A percentile compares a stretch with the other conserved stretches of the same genome.
phyloP scores from a whole-genome alignment of 2,329 filamentous ascomycete species.

The Coniochaeta prunicola region DNA sequence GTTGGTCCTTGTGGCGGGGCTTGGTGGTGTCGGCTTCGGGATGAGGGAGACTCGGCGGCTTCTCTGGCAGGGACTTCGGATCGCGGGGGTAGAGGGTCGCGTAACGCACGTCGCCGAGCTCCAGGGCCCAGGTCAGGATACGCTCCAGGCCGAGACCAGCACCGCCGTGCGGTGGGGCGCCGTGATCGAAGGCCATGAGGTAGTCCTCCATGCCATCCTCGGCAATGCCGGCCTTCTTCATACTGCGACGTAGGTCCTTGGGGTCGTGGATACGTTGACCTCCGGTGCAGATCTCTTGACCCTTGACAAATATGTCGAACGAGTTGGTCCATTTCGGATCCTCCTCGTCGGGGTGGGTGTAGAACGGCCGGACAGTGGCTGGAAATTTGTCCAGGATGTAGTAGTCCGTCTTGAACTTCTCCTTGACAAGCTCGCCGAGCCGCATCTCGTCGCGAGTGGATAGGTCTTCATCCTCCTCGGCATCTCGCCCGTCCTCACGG shows the following conservation, averaged over 20 bases:
- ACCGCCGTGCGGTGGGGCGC: constrained; percentile 81
- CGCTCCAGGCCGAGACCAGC: constrained; percentile 87
- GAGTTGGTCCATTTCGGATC: constrained; percentile 76
- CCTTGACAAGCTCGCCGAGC: constrained; percentile 74
- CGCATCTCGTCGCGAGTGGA: constrained; percentile 81
- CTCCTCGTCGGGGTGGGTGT: constrained; percentile 75
- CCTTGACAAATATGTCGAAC: constrained; percentile 90
- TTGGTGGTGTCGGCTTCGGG: constrained; percentile 77
- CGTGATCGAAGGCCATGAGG: constrained; percentile 79
- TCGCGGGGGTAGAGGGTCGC: constrained; percentile 84
- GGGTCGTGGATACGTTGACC: constrained; percentile 89
- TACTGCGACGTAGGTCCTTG: constrained; percentile 64
- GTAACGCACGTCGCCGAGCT: constrained; percentile 82
- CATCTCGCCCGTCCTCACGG: constrained; percentile 67
- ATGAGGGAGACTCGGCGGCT: constrained; percentile 63
- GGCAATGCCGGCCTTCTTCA: constrained; percentile 68
- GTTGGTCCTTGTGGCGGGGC: constrained; percentile 27
- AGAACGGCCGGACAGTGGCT: constrained; percentile 75
- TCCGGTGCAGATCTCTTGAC: constrained; percentile 87
- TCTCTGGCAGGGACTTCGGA: constrained; percentile 75
- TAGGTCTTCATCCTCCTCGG: constrained; percentile 71
- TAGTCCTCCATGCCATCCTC: constrained; percentile 87
- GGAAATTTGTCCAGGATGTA: constrained; percentile 95
- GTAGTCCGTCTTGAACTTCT: constrained; percentile 84
- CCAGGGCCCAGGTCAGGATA: constrained; percentile 76